These are phyloP conservation scores for Botryotinia narcissicola DNA, from an alignment of 2,329 filamentous ascomycete species.

Conservation along the genomic window DNA sequence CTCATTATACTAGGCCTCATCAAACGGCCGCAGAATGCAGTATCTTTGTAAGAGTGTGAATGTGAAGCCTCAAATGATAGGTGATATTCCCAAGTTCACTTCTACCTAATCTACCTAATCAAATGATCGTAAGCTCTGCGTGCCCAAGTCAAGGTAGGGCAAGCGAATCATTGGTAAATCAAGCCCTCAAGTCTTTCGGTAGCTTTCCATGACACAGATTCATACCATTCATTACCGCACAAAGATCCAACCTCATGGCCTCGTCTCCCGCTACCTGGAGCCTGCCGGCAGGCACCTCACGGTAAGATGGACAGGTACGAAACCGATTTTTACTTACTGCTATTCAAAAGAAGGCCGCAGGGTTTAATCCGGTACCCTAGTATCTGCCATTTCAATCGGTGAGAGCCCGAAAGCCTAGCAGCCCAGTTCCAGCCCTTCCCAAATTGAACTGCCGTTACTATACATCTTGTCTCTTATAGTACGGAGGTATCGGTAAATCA, in stretches of 20 bases:
- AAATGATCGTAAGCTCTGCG: conserved; percentile 22
- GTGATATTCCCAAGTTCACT: conserved; percentile 19
- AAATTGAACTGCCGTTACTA: conserved; percentile 6
- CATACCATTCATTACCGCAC: background rate
- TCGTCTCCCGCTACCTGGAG: conserved; percentile 36
- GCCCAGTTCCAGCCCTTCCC: conserved; percentile 8
- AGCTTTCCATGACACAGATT: conserved; percentile 2
- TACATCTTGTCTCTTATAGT: background rate
- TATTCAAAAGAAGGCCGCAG: conserved; percentile 8
- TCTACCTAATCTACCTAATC: conserved; percentile 26
- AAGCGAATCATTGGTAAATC: conserved; percentile 2
- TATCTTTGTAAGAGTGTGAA: conserved; percentile 20
- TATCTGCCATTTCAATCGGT: conserved; percentile 19
- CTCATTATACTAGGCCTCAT: conserved; percentile 13
- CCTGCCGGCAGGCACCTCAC: conserved; percentile 25
- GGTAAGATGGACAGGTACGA: conserved; percentile 11
- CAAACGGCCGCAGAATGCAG: conserved; percentile 21
- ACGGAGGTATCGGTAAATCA: background rate
- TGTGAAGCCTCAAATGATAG: conserved; percentile 26
- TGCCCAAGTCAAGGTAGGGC: conserved; percentile 27
- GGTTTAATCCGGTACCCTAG: conserved; percentile 11
- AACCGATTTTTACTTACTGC: conserved; percentile 5
- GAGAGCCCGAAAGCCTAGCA: conserved; percentile 13
- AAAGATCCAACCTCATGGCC: conserved; percentile 17
- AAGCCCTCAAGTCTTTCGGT: background rate